Base-by-base conservation (phyloP, 306 rosid species). In the Clitoria ternatea region DNA sequence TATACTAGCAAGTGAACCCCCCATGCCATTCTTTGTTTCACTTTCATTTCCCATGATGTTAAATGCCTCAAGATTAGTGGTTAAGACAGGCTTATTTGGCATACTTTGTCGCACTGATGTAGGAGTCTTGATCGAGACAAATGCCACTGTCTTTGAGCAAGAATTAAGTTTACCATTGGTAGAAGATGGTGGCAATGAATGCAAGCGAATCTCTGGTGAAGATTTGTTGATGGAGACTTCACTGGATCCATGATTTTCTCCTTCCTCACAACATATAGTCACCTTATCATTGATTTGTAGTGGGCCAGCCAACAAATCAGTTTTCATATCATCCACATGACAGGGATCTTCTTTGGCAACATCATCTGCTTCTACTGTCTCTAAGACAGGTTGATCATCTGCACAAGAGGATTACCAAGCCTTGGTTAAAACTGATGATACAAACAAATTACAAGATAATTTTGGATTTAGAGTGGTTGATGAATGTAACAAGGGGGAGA, bases 121-220 rank as follows among this genome's bases (percentile, higher is more conserved):
- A 13, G 86, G 85, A 62, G 75, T 79, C 66, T 81, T 84, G 39
- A 90, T 65, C 0, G 92, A 84, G 60, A 93, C 49, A 78, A 88
- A 93, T 10, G 97, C 97, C 17, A 86, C 89, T 75, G 84, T 86
- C 69, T 76, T 80, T 0, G 81, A 65, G 53, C 70, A 36, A 15
- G 85, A 73, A 66, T 64, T 42, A 27, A n/a, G 75, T 50, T 73
- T 59, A 26, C 77, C 54, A 49, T 55, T 14, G 27, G 74, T 15
- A 49, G 80, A 70, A 36, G 81, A 54, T 37, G 12, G 36, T 32
- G 83, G 52, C 45, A 60, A 53, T 49, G 70, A 49, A 74, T 42
- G 69, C 68, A 77, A 75, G 56, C 72, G 54, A 36, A 27, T 64
- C 30, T n/a, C n/a, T n/a, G n/a, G n/a, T n/a, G n/a, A n/a, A n/a